These are phyloP conservation scores for Cryoendolithus antarcticus DNA, from an alignment of 2,329 filamentous ascomycete species.

Conservation along the genomic window DNA sequence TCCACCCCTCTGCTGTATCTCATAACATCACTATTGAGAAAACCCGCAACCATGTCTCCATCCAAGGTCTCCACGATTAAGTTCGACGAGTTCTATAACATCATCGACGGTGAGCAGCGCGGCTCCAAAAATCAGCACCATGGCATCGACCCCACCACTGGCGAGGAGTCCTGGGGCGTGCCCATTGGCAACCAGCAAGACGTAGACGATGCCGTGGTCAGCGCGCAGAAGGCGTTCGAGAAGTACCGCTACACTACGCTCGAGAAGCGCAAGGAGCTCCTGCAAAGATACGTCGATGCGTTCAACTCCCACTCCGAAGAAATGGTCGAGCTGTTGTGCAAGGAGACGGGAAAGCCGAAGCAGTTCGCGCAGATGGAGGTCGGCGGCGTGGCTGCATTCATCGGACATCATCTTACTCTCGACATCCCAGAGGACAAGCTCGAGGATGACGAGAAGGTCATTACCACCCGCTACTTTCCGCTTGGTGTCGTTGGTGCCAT, in stretches of 20 bases:
- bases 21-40: too few species aligned
- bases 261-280: conserved; percentile 25
- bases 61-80: conserved; percentile 10
- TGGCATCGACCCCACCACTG: conserved; percentile 23
- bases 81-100: conserved; percentile 28
- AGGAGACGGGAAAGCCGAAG: conserved; percentile 28
- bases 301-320: conserved; percentile 22
- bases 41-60: conserved; percentile 26
- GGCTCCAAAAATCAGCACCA: conserved; percentile 20
- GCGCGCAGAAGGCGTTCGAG: conserved; percentile 26
- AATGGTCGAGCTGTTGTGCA: conserved; percentile 22
- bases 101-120: conserved; percentile 25
- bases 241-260: conserved; percentile 20
- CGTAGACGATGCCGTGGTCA: conserved; percentile 26
- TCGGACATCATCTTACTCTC: conserved; percentile 26
- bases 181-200: conserved; percentile 26
- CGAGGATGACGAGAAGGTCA: conserved; percentile 35
- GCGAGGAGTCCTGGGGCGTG: conserved; percentile 25
- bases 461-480: conserved; percentile 35
- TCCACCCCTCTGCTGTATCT: too few species aligned
- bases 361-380: conserved; percentile 31
- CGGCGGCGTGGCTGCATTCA: conserved; percentile 22
- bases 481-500: conserved; percentile 36
- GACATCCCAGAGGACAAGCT: conserved; percentile 28
- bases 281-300: conserved; percentile 22